These are phyloP conservation scores for Russula virescens DNA, from an alignment of 768 basidiomycete genomes.

Conservation along the genomic window DNA sequence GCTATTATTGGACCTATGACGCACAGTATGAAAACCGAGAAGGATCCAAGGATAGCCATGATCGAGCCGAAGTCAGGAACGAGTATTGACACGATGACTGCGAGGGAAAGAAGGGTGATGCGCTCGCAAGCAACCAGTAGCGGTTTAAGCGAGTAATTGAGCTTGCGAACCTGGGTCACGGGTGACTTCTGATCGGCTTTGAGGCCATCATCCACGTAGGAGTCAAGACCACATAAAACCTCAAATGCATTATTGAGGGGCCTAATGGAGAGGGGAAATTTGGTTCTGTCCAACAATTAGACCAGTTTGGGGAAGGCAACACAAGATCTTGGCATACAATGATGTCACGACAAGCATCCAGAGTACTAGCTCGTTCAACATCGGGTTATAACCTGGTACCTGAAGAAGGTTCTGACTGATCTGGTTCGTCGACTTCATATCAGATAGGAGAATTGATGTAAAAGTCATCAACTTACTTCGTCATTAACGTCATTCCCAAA, in stretches of 20 bases:
- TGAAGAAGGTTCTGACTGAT: conserved; percentile 77
- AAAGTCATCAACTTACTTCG: conserved; percentile 46
- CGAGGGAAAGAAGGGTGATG: conserved; percentile 48
- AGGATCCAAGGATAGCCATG: conserved; percentile 92
- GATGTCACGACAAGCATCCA: conserved; percentile 85
- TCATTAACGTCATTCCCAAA: conserved; percentile 75
- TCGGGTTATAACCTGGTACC: conserved; percentile 64
- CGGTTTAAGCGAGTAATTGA: conserved; percentile 33
- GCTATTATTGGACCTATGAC: conserved; percentile 63
- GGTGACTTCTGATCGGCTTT: conserved; percentile 19
- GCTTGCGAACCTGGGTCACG: conserved; percentile 28
- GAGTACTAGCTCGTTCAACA: conserved; percentile 66
- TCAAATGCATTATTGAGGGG: conserved; percentile 84
- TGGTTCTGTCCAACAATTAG: conserved; percentile 49
- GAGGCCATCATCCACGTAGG: conserved; percentile 24
- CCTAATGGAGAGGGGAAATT: conserved; percentile 79
- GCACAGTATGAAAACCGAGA: conserved; percentile 61
- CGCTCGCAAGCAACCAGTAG: conserved; percentile 49
- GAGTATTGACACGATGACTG: conserved; percentile 64
- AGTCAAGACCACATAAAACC: conserved; percentile 63
- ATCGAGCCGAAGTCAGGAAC: conserved; percentile 75
- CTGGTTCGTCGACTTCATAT: conserved; percentile 33
- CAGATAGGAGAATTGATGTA: conserved; percentile 5
- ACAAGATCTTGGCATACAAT: conserved; percentile 41
- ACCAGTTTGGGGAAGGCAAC: conserved; percentile 17